Base-by-base conservation (phyloP, 2,329 filamentous ascomycete genomes). In the Fusarium drepaniforme region DNA sequence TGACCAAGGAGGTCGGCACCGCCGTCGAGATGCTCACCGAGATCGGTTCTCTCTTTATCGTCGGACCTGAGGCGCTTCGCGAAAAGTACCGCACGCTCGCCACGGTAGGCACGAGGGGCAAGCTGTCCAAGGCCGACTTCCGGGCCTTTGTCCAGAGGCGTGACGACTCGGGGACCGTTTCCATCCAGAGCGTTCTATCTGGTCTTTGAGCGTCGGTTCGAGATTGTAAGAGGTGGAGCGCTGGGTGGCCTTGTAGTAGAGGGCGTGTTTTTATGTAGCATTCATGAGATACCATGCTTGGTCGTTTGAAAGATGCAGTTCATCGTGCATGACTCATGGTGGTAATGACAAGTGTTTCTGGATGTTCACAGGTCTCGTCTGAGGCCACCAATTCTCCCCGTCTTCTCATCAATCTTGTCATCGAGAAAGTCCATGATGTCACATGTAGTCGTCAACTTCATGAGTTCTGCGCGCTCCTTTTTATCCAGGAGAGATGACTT, bases 31-130 rank as follows among this genome's bases (percentile, higher is more conserved):
- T 98, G 56, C 85, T 99, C 70, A 93, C 95, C 30, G 97, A 99
- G 86, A 95, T 99, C 68, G 96, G 96, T 13, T 98, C 96, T 80
- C 85, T 99, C 64, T 99, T 99, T 82, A 97, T 99, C 74, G 94
- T 99, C 79, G 94, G 95, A 3, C 91, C 93, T 13, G 93, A 96
- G 82, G 93, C 93, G 40, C 85, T 96, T 70, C 87, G 91, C 60
- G 93, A 96, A 83, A 89, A 93, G 78, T 89, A 92, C 64, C 86
- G 93, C 67, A 91, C 90, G 69, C 83, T 93, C 69, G 87, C 81
- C 72, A 82, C 82, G 68, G 82, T 79, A 61, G 84, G 82, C 40
- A 84, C 80, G 37, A 86, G 87, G 28, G 90, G 87, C 80, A 91
- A 88, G 82, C 83, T 90, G 79, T 87, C 85, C 71, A 93, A 92